phyloP scores from a whole-genome alignment of 805 yeast species.

The Suhomyces xylopsoci region DNA sequence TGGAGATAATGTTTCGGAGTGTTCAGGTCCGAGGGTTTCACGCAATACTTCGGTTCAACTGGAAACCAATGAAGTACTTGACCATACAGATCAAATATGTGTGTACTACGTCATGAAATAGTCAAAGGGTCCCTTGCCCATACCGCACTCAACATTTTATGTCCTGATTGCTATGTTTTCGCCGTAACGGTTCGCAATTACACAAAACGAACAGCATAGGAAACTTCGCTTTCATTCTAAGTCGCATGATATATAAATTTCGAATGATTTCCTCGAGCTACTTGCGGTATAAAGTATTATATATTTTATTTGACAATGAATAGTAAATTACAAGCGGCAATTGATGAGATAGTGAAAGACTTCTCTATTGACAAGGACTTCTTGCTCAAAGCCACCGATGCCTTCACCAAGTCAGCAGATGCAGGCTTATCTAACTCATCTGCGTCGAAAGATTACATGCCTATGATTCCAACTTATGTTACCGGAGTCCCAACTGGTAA shows the following conservation, averaged over 20 bases:
- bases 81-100: neutral
- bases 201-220: neutral
- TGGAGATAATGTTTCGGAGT: neutral
- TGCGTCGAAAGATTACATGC: conserved; percentile 46
- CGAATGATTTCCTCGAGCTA: neutral
- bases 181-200: neutral
- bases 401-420: conserved; percentile 60
- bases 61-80: neutral
- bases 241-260: neutral
- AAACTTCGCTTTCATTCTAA: neutral
- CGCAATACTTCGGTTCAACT: neutral
- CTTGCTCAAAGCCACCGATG: conserved; percentile 46
- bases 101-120: neutral
- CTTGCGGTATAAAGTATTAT: neutral
- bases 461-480: conserved; percentile 93
- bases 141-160: neutral
- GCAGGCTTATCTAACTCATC: conserved; percentile 49
- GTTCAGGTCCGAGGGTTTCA: neutral
- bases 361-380: conserved; percentile 43
- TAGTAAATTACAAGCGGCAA: conserved; percentile 17
- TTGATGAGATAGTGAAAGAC: conserved; percentile 36
- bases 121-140: neutral
- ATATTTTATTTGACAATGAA: conserved; percentile 12
- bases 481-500: conserved; percentile 81
- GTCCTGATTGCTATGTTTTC: neutral